Evolutionary conservation across 2,329 filamentous ascomycete species (phyloP).

Genomic region (Nothopassalora personata): DNA sequence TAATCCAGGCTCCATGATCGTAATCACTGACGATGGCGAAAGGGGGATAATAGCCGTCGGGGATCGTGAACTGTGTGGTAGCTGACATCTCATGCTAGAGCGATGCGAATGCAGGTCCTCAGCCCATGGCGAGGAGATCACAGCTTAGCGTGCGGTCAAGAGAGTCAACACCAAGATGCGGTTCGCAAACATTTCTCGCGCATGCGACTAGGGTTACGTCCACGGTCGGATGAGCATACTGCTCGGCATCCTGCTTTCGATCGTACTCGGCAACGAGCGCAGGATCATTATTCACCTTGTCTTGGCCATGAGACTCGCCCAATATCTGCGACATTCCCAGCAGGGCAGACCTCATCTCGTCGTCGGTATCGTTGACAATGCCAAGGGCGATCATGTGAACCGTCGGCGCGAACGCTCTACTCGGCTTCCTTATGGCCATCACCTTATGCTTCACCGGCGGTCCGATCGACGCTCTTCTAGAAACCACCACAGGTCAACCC

Average conservation of each 20-base stretch:
- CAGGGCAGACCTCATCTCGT: no score
- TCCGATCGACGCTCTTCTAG: constrained; percentile 27
- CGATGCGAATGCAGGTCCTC: neutral
- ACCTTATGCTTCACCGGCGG: constrained; percentile 35
- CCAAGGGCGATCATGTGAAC: constrained; percentile 21
- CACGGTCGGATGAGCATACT: no score
- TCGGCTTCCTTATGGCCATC: constrained; percentile 25
- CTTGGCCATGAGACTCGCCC: no score
- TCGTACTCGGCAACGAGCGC: no score
- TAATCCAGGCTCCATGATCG: constrained; percentile 40
- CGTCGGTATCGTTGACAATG: constrained; percentile 7
- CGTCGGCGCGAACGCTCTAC: constrained; percentile 19
- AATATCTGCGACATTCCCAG: no score
- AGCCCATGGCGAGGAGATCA: neutral
- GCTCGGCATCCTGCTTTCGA: no score
- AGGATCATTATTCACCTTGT: no score
- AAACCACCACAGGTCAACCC: constrained; percentile 21
- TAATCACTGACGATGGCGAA: constrained; percentile 13
- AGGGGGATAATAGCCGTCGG: constrained; percentile 19
- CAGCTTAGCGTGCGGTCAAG: no score
- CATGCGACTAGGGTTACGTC: no score
- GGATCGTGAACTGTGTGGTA: constrained; percentile 10
- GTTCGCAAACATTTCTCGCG: no score
- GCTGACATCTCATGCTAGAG: constrained; percentile 4
- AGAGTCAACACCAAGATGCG: no score